Evolutionary conservation across 306 rosid genomes (phyloP), one percentile per base, ranked within the genome.

Genomic region (Rubus idaeus): DNA sequence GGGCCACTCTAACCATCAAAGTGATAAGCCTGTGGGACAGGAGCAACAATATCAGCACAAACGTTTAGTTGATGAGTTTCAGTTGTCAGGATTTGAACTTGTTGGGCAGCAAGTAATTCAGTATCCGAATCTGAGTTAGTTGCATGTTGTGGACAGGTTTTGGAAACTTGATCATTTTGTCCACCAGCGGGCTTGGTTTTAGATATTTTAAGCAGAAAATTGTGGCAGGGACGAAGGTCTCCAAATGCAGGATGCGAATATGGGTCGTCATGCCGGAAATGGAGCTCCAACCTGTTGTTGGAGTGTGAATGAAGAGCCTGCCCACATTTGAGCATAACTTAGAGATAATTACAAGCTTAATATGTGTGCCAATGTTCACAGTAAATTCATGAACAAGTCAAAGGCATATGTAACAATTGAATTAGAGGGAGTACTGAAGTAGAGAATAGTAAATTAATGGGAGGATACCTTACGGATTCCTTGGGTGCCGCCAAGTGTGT

Each of bases 171-270:
- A 68, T 66, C 80, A 60, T 64, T 76, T 47, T 51, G 75, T 77
- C 71, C 79, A 74, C 35, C 35, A 18, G 50, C 4, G 3, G 83
- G 71, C 65, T 82, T 88, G 56, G 10, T 83, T 84, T 84, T 90
- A 2, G 84, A 87, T 71, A 95, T 84, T 87, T 86, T 92, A 72
- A 95, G 91, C 77, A 95, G 85, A 69, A 95, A 82, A 77, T 61
- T 50, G 68, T 84, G 85, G 79, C 93, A 85, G 26, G 88, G 86
- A 58, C 88, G 94, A 73, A 89, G 88, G 84, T 90, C 96, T 16
- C 96, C 97, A 74, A 84, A 88, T 0, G 91, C 91, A 77, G 97
- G 97, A 75, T 95, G 98, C 0, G 93, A 90, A 79, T 88, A 92
- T 1, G 95, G 96, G 77, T 95, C 98, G 55, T 90, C 91, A 0